These are phyloP conservation scores for Plasmodium blacklocki DNA, from an alignment of 169 alveolate genomes.

Conservation along the genomic window DNA sequence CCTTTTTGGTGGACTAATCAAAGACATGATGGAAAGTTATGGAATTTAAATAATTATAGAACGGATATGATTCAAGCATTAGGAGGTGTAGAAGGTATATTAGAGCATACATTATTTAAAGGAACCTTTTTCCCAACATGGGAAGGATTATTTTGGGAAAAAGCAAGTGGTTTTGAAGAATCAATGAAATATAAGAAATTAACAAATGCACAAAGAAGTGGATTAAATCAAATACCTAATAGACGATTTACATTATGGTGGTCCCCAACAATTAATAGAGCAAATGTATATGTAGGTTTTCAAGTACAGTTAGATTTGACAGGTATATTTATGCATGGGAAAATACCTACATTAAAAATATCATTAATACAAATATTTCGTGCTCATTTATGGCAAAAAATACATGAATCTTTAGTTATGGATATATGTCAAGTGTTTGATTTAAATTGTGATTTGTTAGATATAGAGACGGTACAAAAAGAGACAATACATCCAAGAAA, in stretches of 20 bases:
- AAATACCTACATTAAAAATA: conserved; percentile 99
- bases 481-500: conserved; percentile 99
- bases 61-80: conserved; percentile 99
- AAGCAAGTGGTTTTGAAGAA: conserved; percentile 99
- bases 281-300: conserved; percentile 99
- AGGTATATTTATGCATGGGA: conserved; percentile 99
- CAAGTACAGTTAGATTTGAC: conserved; percentile 99
- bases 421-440: conserved; percentile 99
- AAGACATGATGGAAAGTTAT: conserved; percentile 99
- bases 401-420: conserved; percentile 99
- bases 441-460: conserved; percentile 97
- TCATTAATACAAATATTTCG: conserved; percentile 99
- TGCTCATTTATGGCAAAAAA: conserved; percentile 99
- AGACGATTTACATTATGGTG: conserved; percentile 99
- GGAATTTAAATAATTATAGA: conserved; percentile 99
- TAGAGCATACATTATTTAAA: conserved; percentile 99
- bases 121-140: conserved; percentile 99
- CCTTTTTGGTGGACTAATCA: conserved; percentile 99
- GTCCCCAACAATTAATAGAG: conserved; percentile 99
- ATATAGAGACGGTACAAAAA: conserved; percentile 99
- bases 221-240: conserved; percentile 99
- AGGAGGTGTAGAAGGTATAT: conserved; percentile 99
- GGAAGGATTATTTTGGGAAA: conserved; percentile 99
- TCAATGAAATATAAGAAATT: conserved; percentile 99
- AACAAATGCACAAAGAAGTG: conserved; percentile 99